phyloP scores from a whole-genome alignment of 345 rosid genomes.

The Nasturtium officinale region DNA sequence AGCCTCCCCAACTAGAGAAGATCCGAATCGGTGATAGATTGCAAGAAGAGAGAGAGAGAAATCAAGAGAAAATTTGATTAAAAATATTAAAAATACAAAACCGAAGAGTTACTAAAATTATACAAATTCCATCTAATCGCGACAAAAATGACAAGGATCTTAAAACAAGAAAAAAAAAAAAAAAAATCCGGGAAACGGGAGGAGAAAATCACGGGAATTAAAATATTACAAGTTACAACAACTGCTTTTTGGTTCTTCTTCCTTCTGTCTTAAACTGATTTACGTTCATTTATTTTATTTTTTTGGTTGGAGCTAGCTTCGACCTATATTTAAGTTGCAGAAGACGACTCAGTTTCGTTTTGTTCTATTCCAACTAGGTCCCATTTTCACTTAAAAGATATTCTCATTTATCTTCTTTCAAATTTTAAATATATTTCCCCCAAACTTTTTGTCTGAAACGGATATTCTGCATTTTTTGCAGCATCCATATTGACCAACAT shows the following conservation, averaged over 20 bases:
- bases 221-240: not conserved
- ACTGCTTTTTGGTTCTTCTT: slow-evolving; percentile 18
- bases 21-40: slow-evolving; percentile 41
- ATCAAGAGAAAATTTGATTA: not conserved
- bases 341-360: slow-evolving; percentile 42
- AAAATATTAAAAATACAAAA: not conserved
- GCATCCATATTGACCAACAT: not conserved
- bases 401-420: slow-evolving; percentile 4
- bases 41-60: slow-evolving; percentile 37
- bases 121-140: slow-evolving; percentile 37
- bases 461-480: not conserved
- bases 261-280: slow-evolving; percentile 1
- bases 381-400: not conserved
- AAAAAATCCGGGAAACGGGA: slow-evolving; percentile 1
- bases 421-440: not conserved
- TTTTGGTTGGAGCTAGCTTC: slow-evolving; percentile 35
- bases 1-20: not conserved
- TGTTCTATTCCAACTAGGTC: slow-evolving; percentile 28
- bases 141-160: slow-evolving; percentile 28
- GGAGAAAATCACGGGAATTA: slow-evolving; percentile 29
- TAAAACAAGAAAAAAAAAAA: not conserved
- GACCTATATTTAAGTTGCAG: slow-evolving; percentile 28
- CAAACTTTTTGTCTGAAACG: not conserved
- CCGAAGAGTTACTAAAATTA: slow-evolving; percentile 38
- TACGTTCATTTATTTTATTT: not conserved